Evolutionary conservation across 1,284 basidiomycete species (phyloP).

Genomic region (Ustilago vetiveriae): DNA sequence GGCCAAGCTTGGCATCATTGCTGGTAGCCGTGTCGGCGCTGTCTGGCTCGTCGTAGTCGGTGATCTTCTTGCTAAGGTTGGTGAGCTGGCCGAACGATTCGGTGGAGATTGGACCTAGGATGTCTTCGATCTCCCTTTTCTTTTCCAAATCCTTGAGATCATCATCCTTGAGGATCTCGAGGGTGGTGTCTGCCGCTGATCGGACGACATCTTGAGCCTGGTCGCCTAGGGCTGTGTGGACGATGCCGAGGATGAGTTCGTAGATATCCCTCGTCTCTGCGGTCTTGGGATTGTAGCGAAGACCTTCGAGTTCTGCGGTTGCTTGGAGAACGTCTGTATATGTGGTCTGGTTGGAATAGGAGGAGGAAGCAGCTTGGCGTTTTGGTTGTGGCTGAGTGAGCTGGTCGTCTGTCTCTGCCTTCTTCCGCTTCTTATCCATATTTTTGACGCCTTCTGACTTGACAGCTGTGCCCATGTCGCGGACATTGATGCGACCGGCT

Average conservation of each 20-base stretch:
- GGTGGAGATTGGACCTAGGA: conserved; percentile 77
- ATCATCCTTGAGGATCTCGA: conserved; percentile 91
- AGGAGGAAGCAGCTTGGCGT: conserved; percentile 74
- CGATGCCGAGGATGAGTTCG: conserved; percentile 85
- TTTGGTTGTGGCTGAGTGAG: conserved; percentile 34
- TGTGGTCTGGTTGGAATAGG: conserved; percentile 70
- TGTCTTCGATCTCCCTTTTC: conserved; percentile 89
- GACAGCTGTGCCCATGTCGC: conserved; percentile 93
- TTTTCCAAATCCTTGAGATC: conserved; percentile 95
- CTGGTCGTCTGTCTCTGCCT: conserved; percentile 55
- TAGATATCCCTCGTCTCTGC: conserved; percentile 94
- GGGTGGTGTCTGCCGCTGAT: conserved; percentile 87
- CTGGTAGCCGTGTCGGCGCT: conserved; percentile 67
- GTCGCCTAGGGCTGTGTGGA: conserved; percentile 78
- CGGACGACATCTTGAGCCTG: conserved; percentile 95
- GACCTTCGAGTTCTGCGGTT: conserved; percentile 81
- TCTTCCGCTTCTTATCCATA: conserved; percentile 87
- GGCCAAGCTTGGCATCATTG: conserved; percentile 79
- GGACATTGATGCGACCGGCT: conserved; percentile 86
- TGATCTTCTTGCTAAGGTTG: conserved; percentile 91
- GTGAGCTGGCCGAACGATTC: conserved; percentile 88
- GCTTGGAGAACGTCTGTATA: conserved; percentile 71
- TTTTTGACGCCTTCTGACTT: conserved; percentile 85
- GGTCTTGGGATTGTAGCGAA: conserved; percentile 90
- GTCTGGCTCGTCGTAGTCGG: conserved; percentile 83